phyloP scores from a whole-genome alignment of 768 basidiomycete genomes.

The Suillus subalutaceus region DNA sequence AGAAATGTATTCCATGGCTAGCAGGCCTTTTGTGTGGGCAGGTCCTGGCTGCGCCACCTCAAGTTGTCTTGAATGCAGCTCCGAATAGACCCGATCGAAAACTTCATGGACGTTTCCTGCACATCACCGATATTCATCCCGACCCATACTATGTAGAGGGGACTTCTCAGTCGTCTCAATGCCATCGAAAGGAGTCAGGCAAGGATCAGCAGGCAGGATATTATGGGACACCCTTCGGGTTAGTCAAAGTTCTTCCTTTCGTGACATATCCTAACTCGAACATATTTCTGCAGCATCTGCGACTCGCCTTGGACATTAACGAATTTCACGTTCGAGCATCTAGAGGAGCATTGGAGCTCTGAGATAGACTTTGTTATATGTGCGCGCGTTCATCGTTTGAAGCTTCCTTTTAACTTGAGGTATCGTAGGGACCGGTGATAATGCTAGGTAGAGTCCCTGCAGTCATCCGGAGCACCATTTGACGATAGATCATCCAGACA shows the following conservation, averaged over 20 bases:
- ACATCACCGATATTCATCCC: slow-evolving; percentile 86
- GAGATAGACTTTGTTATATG: slow-evolving; percentile 92
- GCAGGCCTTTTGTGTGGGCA: slow-evolving; percentile 12
- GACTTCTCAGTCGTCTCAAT: slow-evolving; percentile 60
- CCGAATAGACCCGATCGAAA: slow-evolving; percentile 33
- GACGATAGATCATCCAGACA: slow-evolving; percentile 51
- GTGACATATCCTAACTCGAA: slow-evolving; percentile 1
- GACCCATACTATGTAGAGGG: slow-evolving; percentile 64
- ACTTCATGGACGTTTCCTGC: slow-evolving; percentile 74
- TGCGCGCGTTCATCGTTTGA: slow-evolving; percentile 35
- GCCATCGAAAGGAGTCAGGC: slow-evolving; percentile 63
- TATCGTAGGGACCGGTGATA: slow-evolving; percentile 73
- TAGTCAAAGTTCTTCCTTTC: slow-evolving; percentile 27
- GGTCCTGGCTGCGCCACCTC: slow-evolving; percentile 40
- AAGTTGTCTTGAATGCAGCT: slow-evolving; percentile 39
- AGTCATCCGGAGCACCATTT: background rate
- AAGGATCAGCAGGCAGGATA: slow-evolving; percentile 57
- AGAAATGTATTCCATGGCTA: slow-evolving; percentile 5
- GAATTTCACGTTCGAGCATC: slow-evolving; percentile 79
- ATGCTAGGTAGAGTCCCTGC: slow-evolving; percentile 51
- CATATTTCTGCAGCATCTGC: slow-evolving; percentile 48
- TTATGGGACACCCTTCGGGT: slow-evolving; percentile 75
- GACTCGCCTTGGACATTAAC: slow-evolving; percentile 82
- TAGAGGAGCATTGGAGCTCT: slow-evolving; percentile 77
- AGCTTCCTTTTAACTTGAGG: slow-evolving; percentile 8